Evolutionary conservation across 1,284 basidiomycete species (phyloP).

Genomic region (Coniferiporia sulphurascens): DNA sequence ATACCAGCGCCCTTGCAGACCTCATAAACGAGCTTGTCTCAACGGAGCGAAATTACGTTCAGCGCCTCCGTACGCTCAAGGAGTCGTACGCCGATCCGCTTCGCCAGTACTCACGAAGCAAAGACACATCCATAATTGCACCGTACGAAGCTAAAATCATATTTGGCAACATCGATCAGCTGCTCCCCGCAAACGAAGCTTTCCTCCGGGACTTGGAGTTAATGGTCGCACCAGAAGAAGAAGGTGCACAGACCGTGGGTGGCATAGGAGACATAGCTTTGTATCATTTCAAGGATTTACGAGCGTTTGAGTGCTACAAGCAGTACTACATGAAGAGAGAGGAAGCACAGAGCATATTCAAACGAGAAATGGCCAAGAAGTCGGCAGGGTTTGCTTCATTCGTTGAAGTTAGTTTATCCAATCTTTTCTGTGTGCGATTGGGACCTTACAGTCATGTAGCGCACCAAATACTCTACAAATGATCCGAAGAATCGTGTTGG

Average conservation of each 20-base stretch:
- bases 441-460: slow-evolving; percentile 38
- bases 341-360: slow-evolving; percentile 88
- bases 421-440: slow-evolving; percentile 16
- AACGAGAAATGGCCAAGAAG: slow-evolving; percentile 75
- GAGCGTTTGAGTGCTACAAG: slow-evolving; percentile 86
- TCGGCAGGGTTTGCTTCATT: slow-evolving; percentile 70
- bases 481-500: slow-evolving; percentile 84
- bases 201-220: slow-evolving; percentile 83
- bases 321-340: slow-evolving; percentile 91
- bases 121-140: slow-evolving; percentile 83
- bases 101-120: slow-evolving; percentile 77
- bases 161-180: slow-evolving; percentile 90
- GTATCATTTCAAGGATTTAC: slow-evolving; percentile 76
- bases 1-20: slow-evolving; percentile 59
- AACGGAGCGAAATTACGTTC: slow-evolving; percentile 20
- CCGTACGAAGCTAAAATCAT: slow-evolving; percentile 88
- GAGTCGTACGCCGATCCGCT: slow-evolving; percentile 87
- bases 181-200: slow-evolving; percentile 83
- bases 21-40: slow-evolving; percentile 57
- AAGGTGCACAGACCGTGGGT: slow-evolving; percentile 52
- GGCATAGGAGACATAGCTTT: slow-evolving; percentile 83
- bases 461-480: slow-evolving; percentile 83
- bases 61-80: slow-evolving; percentile 69
- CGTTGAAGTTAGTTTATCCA: slow-evolving; percentile 63
- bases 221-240: slow-evolving; percentile 61